A percentile compares a stretch with the other conserved stretches of the same genome.
Evolutionary conservation across 768 basidiomycete species (phyloP).

Genomic region (Hericium alpestre): DNA sequence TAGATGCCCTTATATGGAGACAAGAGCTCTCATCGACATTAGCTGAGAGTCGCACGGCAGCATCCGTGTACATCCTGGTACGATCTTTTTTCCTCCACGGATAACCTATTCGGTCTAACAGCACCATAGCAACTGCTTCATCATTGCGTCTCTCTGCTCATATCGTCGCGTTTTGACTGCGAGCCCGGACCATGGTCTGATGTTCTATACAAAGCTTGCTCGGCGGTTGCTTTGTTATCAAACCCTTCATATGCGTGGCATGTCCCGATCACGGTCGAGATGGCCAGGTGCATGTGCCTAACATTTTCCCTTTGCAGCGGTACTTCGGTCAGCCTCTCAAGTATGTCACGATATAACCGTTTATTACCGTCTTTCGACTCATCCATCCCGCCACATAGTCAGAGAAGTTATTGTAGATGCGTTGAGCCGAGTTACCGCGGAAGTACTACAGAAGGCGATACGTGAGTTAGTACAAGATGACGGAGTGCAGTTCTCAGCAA

Average conservation of each 20-base stretch:
- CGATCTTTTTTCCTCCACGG: background rate
- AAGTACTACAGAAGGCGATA: background rate
- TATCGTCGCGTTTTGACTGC: background rate
- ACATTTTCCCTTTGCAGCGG: constrained; percentile 4
- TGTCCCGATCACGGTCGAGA: background rate
- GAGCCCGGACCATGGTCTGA: background rate
- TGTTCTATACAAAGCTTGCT: constrained; percentile 8
- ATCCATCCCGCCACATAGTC: background rate
- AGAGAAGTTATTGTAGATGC: background rate
- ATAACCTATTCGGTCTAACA: background rate
- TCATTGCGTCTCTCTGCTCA: background rate
- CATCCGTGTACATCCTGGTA: constrained; percentile 10
- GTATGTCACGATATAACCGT: background rate
- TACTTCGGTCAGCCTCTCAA: background rate
- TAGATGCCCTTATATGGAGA: constrained; percentile 11
- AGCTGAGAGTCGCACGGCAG: constrained; percentile 1
- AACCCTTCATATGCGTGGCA: constrained; percentile 6
- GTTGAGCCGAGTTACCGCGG: background rate
- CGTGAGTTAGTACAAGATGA: background rate
- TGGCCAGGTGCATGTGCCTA: constrained; percentile 2
- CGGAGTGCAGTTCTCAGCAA: background rate
- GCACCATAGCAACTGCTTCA: background rate
- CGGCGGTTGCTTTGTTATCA: constrained; percentile 8
- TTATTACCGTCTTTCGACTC: too few relatives aligned
- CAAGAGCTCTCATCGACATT: constrained; percentile 7